A percentile compares a stretch with the other conserved stretches of the same genome.
Evolutionary conservation across 176 grass and related monocot species (phyloP).

Genomic region (Triticum timopheevii): DNA sequence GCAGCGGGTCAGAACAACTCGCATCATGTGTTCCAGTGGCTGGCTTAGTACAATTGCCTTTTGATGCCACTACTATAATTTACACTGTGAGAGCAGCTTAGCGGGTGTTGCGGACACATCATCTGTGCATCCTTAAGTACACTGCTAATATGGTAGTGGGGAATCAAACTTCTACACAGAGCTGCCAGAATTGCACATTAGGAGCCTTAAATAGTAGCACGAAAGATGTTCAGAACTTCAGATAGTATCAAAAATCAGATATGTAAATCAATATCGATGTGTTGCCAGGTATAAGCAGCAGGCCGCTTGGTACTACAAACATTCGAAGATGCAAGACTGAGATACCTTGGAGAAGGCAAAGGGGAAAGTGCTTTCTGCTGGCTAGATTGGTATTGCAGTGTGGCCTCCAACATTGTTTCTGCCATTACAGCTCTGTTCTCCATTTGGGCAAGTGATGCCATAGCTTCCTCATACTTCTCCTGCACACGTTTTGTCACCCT

Average conservation of each 20-base stretch:
- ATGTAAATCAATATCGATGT: conserved; percentile 13
- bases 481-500: conserved; percentile 43
- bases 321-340: conserved; percentile 13
- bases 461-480: conserved; percentile 94
- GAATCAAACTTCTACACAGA: not conserved
- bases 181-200: not conserved
- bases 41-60: not conserved
- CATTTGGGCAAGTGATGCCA: conserved; percentile 67
- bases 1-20: not conserved
- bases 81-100: not conserved
- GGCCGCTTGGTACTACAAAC: conserved; percentile 17
- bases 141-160: not conserved
- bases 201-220: conserved; percentile 8
- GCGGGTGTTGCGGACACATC: not conserved
- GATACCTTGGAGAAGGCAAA: conserved; percentile 83
- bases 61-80: not conserved
- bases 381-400: conserved; percentile 95
- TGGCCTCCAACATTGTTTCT: conserved; percentile 99
- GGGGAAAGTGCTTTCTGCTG: conserved; percentile 88
- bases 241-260: conserved; percentile 1
- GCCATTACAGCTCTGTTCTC: conserved; percentile 98
- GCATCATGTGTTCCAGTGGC: not conserved
- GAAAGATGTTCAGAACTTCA: conserved; percentile 19
- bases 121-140: not conserved
- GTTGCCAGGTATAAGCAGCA: conserved; percentile 20